Conservation (phyloP, 345 rosid genomes). For the Cardamine resedifolia region DNA sequence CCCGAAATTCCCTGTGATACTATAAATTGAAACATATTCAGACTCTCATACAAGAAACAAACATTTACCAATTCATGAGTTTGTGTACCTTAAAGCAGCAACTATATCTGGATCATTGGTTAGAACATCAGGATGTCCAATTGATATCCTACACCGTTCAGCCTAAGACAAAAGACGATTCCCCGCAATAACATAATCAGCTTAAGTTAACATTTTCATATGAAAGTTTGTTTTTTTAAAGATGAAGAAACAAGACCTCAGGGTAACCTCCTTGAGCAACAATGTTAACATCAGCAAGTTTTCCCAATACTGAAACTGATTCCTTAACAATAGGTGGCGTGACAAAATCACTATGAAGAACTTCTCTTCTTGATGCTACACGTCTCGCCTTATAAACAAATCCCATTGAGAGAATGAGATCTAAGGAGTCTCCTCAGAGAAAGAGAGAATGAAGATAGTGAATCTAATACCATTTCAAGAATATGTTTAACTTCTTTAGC, state of each 20-base stretch:
- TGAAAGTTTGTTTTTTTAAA: not conserved
- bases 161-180: slow-evolving; percentile 55
- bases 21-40: slow-evolving; percentile 33
- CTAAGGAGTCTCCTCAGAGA: not conserved
- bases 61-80: slow-evolving; percentile 2
- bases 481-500: slow-evolving; percentile 72
- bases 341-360: slow-evolving; percentile 73
- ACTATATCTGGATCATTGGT: slow-evolving; percentile 65
- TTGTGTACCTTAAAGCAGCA: slow-evolving; percentile 72
- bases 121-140: slow-evolving; percentile 70
- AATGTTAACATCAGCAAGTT: slow-evolving; percentile 64
- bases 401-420: not conserved
- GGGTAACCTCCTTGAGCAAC: slow-evolving; percentile 92
- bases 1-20: slow-evolving; percentile 76
- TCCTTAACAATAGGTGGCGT: slow-evolving; percentile 82
- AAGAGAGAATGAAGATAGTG: not conserved
- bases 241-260: slow-evolving; percentile 49
- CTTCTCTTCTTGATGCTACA: slow-evolving; percentile 65
- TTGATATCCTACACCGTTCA: slow-evolving; percentile 83
- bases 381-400: slow-evolving; percentile 56
- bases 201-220: slow-evolving; percentile 12
- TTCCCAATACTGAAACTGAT: slow-evolving; percentile 56
- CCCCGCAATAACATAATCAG: slow-evolving; percentile 13
- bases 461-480: slow-evolving; percentile 61
- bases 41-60: not conserved